Evolutionary conservation across 257 asterid species (phyloP), one percentile per base, ranked within the genome.

Genomic region (Penstemon eatonii): DNA sequence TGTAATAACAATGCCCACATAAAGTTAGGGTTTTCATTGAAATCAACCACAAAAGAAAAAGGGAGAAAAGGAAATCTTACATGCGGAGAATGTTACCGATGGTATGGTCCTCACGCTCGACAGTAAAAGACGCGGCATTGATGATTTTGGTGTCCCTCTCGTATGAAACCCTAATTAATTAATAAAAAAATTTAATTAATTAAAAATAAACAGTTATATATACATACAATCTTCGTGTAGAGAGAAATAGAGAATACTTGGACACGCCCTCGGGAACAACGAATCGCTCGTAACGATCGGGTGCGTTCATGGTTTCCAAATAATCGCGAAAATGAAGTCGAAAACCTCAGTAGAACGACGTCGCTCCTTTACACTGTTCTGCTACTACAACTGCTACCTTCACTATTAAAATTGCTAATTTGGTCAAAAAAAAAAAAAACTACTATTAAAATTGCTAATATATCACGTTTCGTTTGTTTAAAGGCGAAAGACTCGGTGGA

Each of bases 71-170:
- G 66, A 18, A 37, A 12, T 44, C 13, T 50, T 77, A 85, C 98
- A 90, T 92, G 84, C 97, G 97, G 67, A 92, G 81, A 73, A 92
- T 89, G 77, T 92, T 92, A 45, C 95, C 98, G 41, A 92, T 71
- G 43, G 98, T 92, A 82, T 92, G 98, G 72, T 90, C 98, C 75
- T 90, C 97, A 18, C 98, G 89, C 87, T 90, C 98, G 66, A 92
- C 56, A 4, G 97, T 92, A 61, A 92, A 86, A 1, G 98, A 81
- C 42, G 98, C 98, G 3, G 97, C 97, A 67, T 92, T 92, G 74
- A 92, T 89, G 65, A 90, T 92, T 71, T 92, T 92, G 3, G 97
- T 92, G 78, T 92, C 98, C 79, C 98, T 84, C 83, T 92, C 97
- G 70, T 89, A 92, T 12, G 98, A 90, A 57, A 92, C 96, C 91